Evolutionary conservation across 1,284 basidiomycete genomes (phyloP).

Genomic region (Somion occarium): DNA sequence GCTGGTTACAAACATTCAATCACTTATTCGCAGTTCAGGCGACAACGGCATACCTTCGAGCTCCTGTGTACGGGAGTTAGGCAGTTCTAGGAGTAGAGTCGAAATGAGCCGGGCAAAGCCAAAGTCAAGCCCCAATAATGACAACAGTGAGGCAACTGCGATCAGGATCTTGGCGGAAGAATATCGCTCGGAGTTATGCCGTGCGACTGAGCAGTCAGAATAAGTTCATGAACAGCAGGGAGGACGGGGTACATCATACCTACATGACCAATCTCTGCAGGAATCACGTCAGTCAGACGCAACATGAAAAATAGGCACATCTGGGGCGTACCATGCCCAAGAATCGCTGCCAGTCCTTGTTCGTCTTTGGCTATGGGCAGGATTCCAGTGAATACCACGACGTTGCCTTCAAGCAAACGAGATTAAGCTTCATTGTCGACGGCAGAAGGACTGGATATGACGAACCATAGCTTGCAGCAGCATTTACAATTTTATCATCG

Average conservation of each 20-base stretch:
- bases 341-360: constrained; percentile 80
- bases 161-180: constrained; percentile 57
- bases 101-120: constrained; percentile 40
- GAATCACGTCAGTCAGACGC: background rate
- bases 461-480: constrained; percentile 73
- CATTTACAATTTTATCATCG: constrained; percentile 72
- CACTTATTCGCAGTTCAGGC: too few relatives aligned
- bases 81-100: constrained; percentile 65
- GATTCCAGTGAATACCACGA: constrained; percentile 90
- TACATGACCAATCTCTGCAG: constrained; percentile 81
- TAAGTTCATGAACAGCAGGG: constrained; percentile 3
- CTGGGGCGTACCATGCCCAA: constrained; percentile 71
- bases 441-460: background rate
- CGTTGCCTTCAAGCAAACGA: constrained; percentile 54
- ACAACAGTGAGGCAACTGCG: constrained; percentile 43
- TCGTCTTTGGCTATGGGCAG: constrained; percentile 77
- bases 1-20: constrained; percentile 37
- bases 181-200: constrained; percentile 72
- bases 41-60: constrained; percentile 55
- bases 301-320: background rate
- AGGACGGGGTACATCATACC: too few relatives aligned
- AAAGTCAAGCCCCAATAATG: constrained; percentile 55
- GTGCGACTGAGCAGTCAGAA: constrained; percentile 49
- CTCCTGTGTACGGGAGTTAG: constrained; percentile 82
- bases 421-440: too few relatives aligned